These are phyloP conservation scores for Serendipita sp. DNA, from an alignment of 768 basidiomycete genomes.

Conservation along the genomic window DNA sequence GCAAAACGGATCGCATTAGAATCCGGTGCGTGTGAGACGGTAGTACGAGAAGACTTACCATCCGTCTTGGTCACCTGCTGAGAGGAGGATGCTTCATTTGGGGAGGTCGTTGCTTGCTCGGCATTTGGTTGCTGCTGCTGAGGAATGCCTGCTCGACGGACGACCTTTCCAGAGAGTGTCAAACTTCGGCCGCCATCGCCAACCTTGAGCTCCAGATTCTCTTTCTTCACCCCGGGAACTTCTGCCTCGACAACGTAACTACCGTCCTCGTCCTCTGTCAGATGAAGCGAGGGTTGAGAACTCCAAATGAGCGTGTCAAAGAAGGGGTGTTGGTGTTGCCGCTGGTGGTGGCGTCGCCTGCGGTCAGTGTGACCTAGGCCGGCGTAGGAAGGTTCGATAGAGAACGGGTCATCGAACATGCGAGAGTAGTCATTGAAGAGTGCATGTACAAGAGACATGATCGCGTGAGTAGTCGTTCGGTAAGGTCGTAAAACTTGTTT, in stretches of 20 bases:
- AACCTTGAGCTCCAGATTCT: slow-evolving; percentile 54
- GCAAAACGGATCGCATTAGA: neutral
- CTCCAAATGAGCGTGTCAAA: too few species aligned
- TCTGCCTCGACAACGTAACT: slow-evolving; percentile 57
- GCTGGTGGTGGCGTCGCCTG: slow-evolving; percentile 17
- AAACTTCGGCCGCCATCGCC: slow-evolving; percentile 55
- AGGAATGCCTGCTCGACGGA: slow-evolving; percentile 15
- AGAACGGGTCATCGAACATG: slow-evolving; percentile 55
- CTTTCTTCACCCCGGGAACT: slow-evolving; percentile 64
- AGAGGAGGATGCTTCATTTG: neutral
- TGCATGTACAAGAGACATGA: slow-evolving; percentile 52
- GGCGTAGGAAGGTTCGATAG: slow-evolving; percentile 21
- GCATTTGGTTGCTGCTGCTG: neutral
- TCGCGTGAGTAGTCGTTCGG: neutral
- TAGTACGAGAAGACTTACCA: slow-evolving; percentile 6
- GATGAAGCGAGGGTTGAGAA: slow-evolving; percentile 40
- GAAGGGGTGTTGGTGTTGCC: neutral
- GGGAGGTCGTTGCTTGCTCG: neutral
- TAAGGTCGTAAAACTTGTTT: neutral
- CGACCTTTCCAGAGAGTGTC: slow-evolving; percentile 53
- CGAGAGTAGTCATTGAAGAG: slow-evolving; percentile 60
- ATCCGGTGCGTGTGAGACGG: neutral
- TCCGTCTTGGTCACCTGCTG: neutral
- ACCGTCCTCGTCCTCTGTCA: slow-evolving; percentile 46
- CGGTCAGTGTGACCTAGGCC: slow-evolving; percentile 20